phyloP scores from a whole-genome alignment of 129 eudicot genomes.

The Helianthus annuus region HanXRQr2.0-SUNRISE NC_035442.2:149455505-149456004 shows the following conservation, averaged over 20 bases:
- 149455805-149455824: background rate
- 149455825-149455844: no score
- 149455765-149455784: constrained; percentile 5
- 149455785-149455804: background rate
- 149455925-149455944: no score
- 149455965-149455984: no score
- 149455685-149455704: background rate
- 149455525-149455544: constrained; percentile 39
- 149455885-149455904: no score
- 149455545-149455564: constrained; percentile 35
- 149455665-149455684: background rate
- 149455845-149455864: no score
- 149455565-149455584: constrained; percentile 45
- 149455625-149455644: constrained; percentile 35
- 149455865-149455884: no score
- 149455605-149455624: constrained; percentile 37
- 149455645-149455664: constrained; percentile 16
- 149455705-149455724: background rate
- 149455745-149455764: no score
- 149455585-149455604: constrained; percentile 31
- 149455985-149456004: no score
- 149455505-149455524: constrained; percentile 32
- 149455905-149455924: no score
- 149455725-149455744: background rate
- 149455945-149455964: no score